A percentile compares a stretch with the other conserved stretches of the same genome.
Conservation (phyloP, 2,329 filamentous ascomycete species). For the Beauveria medogensis region DNA sequence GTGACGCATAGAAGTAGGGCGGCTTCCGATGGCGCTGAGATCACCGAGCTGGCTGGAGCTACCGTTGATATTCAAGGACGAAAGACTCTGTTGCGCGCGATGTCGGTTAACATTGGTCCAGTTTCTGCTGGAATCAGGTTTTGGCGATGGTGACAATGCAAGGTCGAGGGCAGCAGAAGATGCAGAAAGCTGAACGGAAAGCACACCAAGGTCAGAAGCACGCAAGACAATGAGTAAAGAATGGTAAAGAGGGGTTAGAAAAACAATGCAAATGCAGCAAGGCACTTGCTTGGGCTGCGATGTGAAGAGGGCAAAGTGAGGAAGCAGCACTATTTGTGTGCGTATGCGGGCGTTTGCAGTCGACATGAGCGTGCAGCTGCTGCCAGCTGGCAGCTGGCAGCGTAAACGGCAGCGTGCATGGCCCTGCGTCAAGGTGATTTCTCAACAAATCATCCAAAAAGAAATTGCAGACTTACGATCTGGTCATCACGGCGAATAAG, state of each 20-base stretch:
- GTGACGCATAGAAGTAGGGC: conserved; percentile 44
- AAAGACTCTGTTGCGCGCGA: conserved; percentile 55
- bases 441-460: background rate
- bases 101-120: conserved; percentile 55
- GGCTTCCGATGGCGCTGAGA: conserved; percentile 37
- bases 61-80: conserved; percentile 33
- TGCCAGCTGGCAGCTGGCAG: conserved; percentile 9
- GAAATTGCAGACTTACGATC: conserved; percentile 37
- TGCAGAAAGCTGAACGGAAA: conserved; percentile 58
- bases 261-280: background rate
- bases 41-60: conserved; percentile 34
- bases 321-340: background rate
- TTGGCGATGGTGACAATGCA: conserved; percentile 60
- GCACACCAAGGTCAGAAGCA: conserved; percentile 25
- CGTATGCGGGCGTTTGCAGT: background rate
- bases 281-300: background rate
- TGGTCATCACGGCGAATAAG: conserved; percentile 58
- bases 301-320: background rate
- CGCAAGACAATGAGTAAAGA: conserved; percentile 15
- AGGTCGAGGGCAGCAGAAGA: conserved; percentile 77
- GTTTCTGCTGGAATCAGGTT: conserved; percentile 54
- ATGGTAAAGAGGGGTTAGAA: background rate
- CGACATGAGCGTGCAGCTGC: background rate
- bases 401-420: background rate
- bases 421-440: background rate